These are phyloP conservation scores for Populus tomentosa DNA, from an alignment of 441 rosid genomes.

Conservation along the genomic window DNA sequence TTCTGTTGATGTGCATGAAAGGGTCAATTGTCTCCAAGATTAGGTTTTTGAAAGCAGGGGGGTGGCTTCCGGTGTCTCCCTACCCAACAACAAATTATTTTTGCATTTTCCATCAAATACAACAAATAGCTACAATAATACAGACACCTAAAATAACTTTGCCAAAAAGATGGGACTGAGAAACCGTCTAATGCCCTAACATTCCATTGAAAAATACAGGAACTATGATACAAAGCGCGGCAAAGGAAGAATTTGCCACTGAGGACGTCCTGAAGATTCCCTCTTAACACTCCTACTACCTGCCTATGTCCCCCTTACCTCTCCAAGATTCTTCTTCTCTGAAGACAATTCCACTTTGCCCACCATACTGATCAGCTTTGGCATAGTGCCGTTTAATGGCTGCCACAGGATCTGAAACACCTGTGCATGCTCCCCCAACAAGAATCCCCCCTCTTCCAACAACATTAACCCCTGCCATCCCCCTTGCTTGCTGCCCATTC, in stretches of 20 bases:
- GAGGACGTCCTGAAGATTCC: slow-evolving; percentile 19
- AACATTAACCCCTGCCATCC: slow-evolving; percentile 42
- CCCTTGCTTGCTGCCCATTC: slow-evolving; percentile 52
- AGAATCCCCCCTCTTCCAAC: slow-evolving; percentile 45
- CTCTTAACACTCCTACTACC: slow-evolving; percentile 41
- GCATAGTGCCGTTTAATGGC: slow-evolving; percentile 56
- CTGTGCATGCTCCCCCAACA: slow-evolving; percentile 37
- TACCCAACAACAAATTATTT: slow-evolving; percentile 44
- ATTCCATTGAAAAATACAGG: slow-evolving; percentile 40
- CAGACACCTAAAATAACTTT: slow-evolving; percentile 33
- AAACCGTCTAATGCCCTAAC: slow-evolving; percentile 36
- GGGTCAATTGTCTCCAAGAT: too few species aligned
- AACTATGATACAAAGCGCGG: slow-evolving; percentile 53
- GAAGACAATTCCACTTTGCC: slow-evolving; percentile 37
- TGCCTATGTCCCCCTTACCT: slow-evolving; percentile 51
- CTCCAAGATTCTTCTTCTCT: slow-evolving; percentile 63
- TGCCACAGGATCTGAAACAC: slow-evolving; percentile 57
- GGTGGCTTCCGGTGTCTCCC: neutral
- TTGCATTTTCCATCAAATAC: slow-evolving; percentile 49
- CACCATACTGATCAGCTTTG: slow-evolving; percentile 38
- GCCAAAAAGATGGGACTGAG: slow-evolving; percentile 29
- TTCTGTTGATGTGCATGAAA: too few species aligned
- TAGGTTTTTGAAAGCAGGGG: neutral
- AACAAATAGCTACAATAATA: slow-evolving; percentile 47
- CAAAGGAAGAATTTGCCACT: slow-evolving; percentile 27